Evolutionary conservation across 306 rosid genomes (phyloP), one percentile per base, ranked within the genome.

Genomic region (Delonix regia): DNA sequence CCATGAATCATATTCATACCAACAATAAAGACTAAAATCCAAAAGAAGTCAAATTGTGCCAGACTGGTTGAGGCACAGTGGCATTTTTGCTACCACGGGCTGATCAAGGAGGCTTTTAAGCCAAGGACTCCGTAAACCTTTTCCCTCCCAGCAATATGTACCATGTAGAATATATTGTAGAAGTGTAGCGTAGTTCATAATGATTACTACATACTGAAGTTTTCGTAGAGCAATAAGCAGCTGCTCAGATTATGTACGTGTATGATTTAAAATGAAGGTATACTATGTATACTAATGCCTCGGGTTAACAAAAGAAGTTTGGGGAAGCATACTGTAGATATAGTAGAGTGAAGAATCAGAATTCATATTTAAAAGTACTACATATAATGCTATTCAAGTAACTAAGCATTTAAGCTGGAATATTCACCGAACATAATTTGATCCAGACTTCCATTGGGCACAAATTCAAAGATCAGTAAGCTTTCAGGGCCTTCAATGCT

Each of bases 401-500:
- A 52, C 12, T 52, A 19, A 12, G 53, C 55, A 44, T n/a, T 69
- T 24, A 60, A 61, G 51, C 9, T 6, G 34, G 36, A 62, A 6
- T 18, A 48, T 79, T 81, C 57, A 88, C 92, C 79, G 6, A 86
- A 87, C 55, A 90, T 80, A 78, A 88, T 52, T 69, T 89, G 88
- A 78, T 90, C 81, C 39, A 92, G 90, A 85, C 86, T 90, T 77
- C 75, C 83, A 73, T 82, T 72, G 45, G 95, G 85, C 36, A 88
- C 75, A 36, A 77, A 92, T 78, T 92, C 96, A 74, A 88, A 90
- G 59, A 92, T 87, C 34, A 90, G 89, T 12, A 90, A 87, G 78
- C 90, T 87, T 81, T 90, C 96, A 6, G 93, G 92, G 61, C 93
- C 96, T 74, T 89, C 93, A 83, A 86, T 81, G 83, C 93, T 88